Base-by-base conservation (phyloP, 2,329 filamentous ascomycete species). In the Pyricularia sp. region DNA sequence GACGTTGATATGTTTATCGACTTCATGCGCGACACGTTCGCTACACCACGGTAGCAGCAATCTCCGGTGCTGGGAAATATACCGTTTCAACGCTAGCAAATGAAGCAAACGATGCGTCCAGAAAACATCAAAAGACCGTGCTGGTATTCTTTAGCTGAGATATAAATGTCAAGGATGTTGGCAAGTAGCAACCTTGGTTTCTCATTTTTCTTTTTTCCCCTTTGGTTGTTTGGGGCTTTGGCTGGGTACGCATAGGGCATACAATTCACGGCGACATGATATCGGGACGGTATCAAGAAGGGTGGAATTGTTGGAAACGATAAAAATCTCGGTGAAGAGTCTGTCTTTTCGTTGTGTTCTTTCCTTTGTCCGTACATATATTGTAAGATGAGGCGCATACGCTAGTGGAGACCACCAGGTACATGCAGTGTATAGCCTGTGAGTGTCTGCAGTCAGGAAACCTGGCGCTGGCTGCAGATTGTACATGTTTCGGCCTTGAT, bases 1-100 rank as follows among this genome's bases (percentile, higher is more conserved):
- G 88, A 90, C 71, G 81, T 89, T 17, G 81, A 85, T 25, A 74
- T 75, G 0, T 82, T 87, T 55, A 67, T 85, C 9, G 70, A 76
- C 3, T 87, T 87, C 69, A 72, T 85, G 12, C 77, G 76, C 4
- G 72, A 77, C n/a, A 76, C 76, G 1, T 82, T 81, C 65, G 71
- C 79, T 50, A 74, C 77, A 33, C 59, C 67, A 33, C 26, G 58
- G 23, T n/a, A 14, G 66, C 42, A 28, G 14, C 26, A 65, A 23
- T n/a, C 30, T 55, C 42, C 31, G 4, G 26, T 25, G 6, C 64
- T 68, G 12, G 64, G 67, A 26, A 67, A 55, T 20, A 55, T 55
- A n/a, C 42, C n/a, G 6, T 55, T 55, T 55, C 42, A 55, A 55
- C 17, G 42, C 42, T 55, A 55, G 42, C 42, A 55, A 7, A 55